Base-by-base conservation (phyloP, 768 basidiomycete genomes). In the Leccinum fibrillosum region DNA sequence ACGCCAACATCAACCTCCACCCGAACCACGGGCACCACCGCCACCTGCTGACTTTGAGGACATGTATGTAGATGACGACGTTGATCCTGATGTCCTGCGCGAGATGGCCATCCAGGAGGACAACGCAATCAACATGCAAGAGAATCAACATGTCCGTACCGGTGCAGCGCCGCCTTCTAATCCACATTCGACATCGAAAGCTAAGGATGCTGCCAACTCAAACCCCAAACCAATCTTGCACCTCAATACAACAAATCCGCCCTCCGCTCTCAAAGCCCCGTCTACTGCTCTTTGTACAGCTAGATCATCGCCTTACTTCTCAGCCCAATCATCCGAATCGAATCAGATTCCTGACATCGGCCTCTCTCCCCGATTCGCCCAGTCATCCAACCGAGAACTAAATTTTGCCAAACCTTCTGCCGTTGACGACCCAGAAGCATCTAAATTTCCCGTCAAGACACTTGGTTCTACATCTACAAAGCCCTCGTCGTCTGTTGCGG, bases 31-130 rank as follows among this genome's bases (percentile, higher is more conserved):
- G 53, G 48, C 61, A 8, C 70, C 49, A 13, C 26, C 57, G 1
- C 64, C 64, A 11, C 60, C 64, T 2, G 11, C 42, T n/a, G 59
- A 65, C 47, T 23, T 54, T 21, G 66, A 68, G 39, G 66, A 66
- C 23, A 66, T 68, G 64, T 65, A 66, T 54, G 49, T 34, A 49
- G 70, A 70, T 21, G 67, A 70, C 17, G 69, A 66, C 10, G 53
- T 70, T n/a, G 70, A 70, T 52, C 69, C 70, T 25, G 69, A 70
- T 48, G 64, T 71, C 48, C 34, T 71, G 12, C 63, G 62, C 42
- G 69, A 63, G 50, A 60, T 69, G 63, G 25, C 50, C 45, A 57
- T 65, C 6, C 57, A 65, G 47, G 58, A 61, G 51, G 66, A 68
- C 30, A 53, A 61, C 30, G 61, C 49, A 5, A 53, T 58, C 13